These are phyloP conservation scores for Hygrophorus pudorinus DNA, from an alignment of 768 basidiomycete genomes.

Conservation along the genomic window DNA sequence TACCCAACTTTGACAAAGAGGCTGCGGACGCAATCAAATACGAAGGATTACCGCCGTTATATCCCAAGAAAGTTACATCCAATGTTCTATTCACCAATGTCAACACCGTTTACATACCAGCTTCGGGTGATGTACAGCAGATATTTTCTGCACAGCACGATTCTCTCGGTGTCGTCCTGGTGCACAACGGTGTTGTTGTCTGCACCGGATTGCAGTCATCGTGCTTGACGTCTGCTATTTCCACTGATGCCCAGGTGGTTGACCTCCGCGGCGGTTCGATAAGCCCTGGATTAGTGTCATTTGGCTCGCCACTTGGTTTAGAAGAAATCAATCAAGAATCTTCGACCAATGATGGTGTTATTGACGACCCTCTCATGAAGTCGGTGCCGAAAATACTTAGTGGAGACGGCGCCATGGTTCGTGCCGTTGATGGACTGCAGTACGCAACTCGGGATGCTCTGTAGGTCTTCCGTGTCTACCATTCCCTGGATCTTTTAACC, in stretches of 20 bases:
- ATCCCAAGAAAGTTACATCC: slow-evolving; percentile 25
- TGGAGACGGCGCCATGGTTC: slow-evolving; percentile 41
- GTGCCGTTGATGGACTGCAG: slow-evolving; percentile 66
- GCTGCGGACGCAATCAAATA: slow-evolving; percentile 47
- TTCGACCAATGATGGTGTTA: slow-evolving; percentile 59
- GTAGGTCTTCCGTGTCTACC: slow-evolving; percentile 33
- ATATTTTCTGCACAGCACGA: slow-evolving; percentile 10
- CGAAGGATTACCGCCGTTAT: slow-evolving; percentile 70
- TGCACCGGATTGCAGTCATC: slow-evolving; percentile 31
- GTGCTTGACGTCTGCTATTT: slow-evolving; percentile 7
- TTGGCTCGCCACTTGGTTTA: slow-evolving; percentile 63
- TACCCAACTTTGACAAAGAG: slow-evolving; percentile 67
- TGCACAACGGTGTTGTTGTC: slow-evolving; percentile 35
- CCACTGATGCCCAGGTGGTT: slow-evolving; percentile 22
- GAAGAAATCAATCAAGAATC: slow-evolving; percentile 58
- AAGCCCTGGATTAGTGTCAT: slow-evolving; percentile 56
- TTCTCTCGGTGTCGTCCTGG: slow-evolving; percentile 26
- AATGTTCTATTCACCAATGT: slow-evolving; percentile 58
- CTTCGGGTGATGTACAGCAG: slow-evolving; percentile 20
- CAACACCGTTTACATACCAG: slow-evolving; percentile 28
- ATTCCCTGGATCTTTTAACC: neutral
- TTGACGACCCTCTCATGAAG: slow-evolving; percentile 43
- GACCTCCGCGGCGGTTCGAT: slow-evolving; percentile 68
- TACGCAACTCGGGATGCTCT: slow-evolving; percentile 62
- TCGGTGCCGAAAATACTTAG: slow-evolving; percentile 39